Evolutionary conservation across 1,284 basidiomycete genomes (phyloP).

Genomic region (Pterula multifida): DNA sequence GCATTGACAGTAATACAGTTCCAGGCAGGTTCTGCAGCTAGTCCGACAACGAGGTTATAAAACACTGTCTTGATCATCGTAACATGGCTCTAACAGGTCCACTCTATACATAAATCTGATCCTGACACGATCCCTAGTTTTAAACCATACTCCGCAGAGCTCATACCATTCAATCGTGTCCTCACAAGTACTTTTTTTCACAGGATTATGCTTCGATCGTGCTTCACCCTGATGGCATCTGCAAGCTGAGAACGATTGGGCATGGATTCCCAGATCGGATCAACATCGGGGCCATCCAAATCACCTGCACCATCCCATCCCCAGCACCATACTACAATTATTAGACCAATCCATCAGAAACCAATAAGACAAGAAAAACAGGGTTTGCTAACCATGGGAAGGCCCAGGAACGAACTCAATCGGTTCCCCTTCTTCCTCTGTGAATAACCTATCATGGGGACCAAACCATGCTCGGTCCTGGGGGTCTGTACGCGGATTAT

Average conservation of each 20-base stretch:
- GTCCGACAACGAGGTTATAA: too few relatives aligned
- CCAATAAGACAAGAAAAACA: constrained; percentile 3
- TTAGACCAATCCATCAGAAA: background rate
- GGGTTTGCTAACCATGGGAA: constrained; percentile 58
- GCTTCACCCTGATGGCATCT: constrained; percentile 62
- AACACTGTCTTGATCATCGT: too few relatives aligned
- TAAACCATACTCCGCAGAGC: too few relatives aligned
- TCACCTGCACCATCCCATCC: constrained; percentile 97
- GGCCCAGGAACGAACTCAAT: constrained; percentile 74
- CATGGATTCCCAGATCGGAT: constrained; percentile 89
- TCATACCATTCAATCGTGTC: too few relatives aligned
- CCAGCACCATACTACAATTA: constrained; percentile 84
- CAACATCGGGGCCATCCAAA: constrained; percentile 87
- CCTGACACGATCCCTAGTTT: too few relatives aligned
- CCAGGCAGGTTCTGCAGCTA: too few relatives aligned
- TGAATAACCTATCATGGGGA: constrained; percentile 87
- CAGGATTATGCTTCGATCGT: constrained; percentile 43
- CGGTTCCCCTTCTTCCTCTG: constrained; percentile 70
- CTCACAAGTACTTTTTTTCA: background rate
- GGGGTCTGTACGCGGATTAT: constrained; percentile 88
- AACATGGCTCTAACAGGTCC: background rate
- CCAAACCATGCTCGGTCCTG: constrained; percentile 94
- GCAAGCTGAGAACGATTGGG: constrained; percentile 50
- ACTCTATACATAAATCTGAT: too few relatives aligned
- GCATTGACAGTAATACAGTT: too few relatives aligned